These are phyloP conservation scores for Cytauxzoon felis DNA, from an alignment of 169 alveolate species.

Conservation along the genomic window DNA sequence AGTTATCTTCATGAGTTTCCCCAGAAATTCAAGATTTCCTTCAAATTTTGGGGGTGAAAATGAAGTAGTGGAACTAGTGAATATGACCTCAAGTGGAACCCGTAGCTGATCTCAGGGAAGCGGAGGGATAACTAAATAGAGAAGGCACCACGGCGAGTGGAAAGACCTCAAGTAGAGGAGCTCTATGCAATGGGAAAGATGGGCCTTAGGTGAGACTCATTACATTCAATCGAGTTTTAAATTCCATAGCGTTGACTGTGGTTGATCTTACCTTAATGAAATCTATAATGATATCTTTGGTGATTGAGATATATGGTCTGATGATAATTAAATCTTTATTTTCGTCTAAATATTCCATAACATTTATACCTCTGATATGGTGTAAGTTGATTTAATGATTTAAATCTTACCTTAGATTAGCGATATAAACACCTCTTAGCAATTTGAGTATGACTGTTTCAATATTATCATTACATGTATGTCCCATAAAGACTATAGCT, in stretches of 20 bases:
- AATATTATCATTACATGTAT: constrained; percentile 38
- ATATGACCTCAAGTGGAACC: too few relatives aligned
- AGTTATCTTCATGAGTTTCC: too few relatives aligned
- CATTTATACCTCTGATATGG: constrained; percentile 36
- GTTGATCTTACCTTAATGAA: constrained; percentile 30
- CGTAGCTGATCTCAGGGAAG: too few relatives aligned
- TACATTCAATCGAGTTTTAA: too few relatives aligned
- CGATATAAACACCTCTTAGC: constrained; percentile 40
- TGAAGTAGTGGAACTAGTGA: too few relatives aligned
- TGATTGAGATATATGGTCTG: constrained; percentile 32
- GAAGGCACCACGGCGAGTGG: too few relatives aligned
- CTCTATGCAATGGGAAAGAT: too few relatives aligned
- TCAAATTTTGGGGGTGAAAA: too few relatives aligned
- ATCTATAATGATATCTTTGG: constrained; percentile 6
- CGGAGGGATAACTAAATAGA: too few relatives aligned
- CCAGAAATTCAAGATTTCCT: too few relatives aligned
- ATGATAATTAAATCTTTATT: constrained; percentile 22
- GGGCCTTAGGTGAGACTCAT: too few relatives aligned
- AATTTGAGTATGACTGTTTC: constrained; percentile 49
- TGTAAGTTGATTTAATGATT: neutral
- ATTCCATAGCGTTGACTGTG: neutral
- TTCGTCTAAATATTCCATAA: constrained; percentile 21
- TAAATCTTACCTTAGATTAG: constrained; percentile 26
- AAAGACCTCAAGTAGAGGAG: too few relatives aligned
- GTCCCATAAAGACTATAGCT: constrained; percentile 49